Evolutionary conservation across 1,284 basidiomycete genomes (phyloP), one percentile per base, ranked within the genome.

Genomic region (Cutaneotrichosporon arboriforme): DNA sequence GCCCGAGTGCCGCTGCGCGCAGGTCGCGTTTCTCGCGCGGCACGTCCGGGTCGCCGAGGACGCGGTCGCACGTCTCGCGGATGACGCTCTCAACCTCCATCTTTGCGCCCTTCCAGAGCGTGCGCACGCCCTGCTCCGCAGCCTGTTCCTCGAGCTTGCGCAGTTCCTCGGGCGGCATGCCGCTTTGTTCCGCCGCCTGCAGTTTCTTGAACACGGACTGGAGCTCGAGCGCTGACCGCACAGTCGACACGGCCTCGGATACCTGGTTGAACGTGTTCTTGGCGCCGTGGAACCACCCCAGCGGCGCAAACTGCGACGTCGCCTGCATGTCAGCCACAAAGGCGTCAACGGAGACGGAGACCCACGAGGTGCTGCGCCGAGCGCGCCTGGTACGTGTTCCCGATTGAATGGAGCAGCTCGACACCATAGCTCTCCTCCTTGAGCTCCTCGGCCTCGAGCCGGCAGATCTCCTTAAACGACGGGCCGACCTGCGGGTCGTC

Each of bases 191-290:
- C 0, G 91, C 91, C 0, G 84, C 85, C 73, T 94, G 89, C 51
- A 99, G 86, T 70, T 92, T 90, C 66, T 98, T 92, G 61, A 98
- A 99, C 1, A 97, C 90, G 33, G 81, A 80, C 75, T 97, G 97
- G 55, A 99, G 82, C 69, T 96, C 92, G 56, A 96, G 85, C 0
- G 92, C 92, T 26, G 68, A 63, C 20, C 65, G 62, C 4, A 70
- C 51, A 12, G 67, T 71, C 3, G 90, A 92, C 10, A 97, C 88
- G 10, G 90, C 93, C 76, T 92, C 90, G 65, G 87, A 87, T 70
- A 93, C 90, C 9, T 92, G 86, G 68, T 92, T 89, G 59, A 92
- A 93, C 75, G 90, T 93, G 42, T 87, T 89, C 73, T 91, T 90
- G 2, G 93, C 89, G 49, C 91, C 91, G 72, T 96, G 91, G 59